These are phyloP conservation scores for Schizochytrium sp. DNA, from an alignment of 108 stramenopile genomes.

Conservation along the genomic window DNA sequence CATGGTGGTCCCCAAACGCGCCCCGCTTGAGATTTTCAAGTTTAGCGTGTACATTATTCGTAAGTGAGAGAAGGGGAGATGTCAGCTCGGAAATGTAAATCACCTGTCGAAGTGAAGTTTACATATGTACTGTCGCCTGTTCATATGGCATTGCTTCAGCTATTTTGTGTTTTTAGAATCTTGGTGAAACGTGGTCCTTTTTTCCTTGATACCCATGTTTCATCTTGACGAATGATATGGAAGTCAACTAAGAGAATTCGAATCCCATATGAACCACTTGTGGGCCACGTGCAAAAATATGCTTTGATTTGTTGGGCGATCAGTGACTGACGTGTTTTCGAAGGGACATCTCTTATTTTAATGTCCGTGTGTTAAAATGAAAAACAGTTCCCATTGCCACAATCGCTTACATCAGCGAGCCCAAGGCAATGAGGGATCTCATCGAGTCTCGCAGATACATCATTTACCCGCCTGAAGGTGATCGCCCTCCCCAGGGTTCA, in stretches of 20 bases:
- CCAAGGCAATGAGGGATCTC: not conserved
- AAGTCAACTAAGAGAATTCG: too few species aligned
- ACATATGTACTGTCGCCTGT: not conserved
- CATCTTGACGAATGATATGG: too few species aligned
- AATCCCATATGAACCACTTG: too few species aligned
- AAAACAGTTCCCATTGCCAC: slow-evolving; percentile 36
- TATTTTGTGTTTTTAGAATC: not conserved
- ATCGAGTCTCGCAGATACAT: slow-evolving; percentile 19
- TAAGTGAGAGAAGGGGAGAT: not conserved
- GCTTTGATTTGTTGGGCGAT: too few species aligned
- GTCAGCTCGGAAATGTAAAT: not conserved
- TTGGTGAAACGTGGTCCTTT: not conserved
- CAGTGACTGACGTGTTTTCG: too few species aligned
- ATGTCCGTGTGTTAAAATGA: not conserved
- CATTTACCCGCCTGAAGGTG: slow-evolving; percentile 50
- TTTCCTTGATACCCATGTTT: too few species aligned
- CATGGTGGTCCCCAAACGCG: not conserved
- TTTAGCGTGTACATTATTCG: slow-evolving; percentile 33
- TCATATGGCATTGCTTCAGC: not conserved
- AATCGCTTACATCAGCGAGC: slow-evolving; percentile 34
- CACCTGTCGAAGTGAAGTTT: not conserved
- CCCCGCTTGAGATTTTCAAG: slow-evolving; percentile 56
- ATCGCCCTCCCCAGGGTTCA: slow-evolving; percentile 34
- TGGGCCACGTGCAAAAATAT: too few species aligned
- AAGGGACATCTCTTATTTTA: too few species aligned